Evolutionary conservation across 2,329 filamentous ascomycete species (phyloP), one percentile per base, ranked within the genome.

Genomic region (Rhinocladiella mackenziei): DNA sequence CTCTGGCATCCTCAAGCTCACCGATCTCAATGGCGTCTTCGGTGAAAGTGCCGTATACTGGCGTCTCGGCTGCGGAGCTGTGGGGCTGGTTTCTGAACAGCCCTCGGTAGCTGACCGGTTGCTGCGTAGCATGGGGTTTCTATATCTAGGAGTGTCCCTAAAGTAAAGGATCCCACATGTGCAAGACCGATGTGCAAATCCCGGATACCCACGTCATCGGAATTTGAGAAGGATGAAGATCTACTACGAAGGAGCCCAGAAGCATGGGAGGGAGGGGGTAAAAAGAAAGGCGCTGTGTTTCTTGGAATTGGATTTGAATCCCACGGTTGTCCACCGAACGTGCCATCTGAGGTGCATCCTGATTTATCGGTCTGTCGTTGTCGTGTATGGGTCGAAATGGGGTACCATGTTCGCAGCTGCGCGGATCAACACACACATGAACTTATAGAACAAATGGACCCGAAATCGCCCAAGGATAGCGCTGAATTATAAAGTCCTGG

Each of bases 151-250:
- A 44, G 31, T 14, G 37, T 45, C 4, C 43, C 47, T 14, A 47
- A 44, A 11, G 39, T 23, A 8, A 50, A 35, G 3, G 50, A 53
- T 13, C 39, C 47, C 25, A 40, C 31, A 22, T 45, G 43, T 14
- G 43, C 50, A 18, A 50, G 25, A 25, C 40, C 45, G 23, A 42
- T 34, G 7, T 28, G 38, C 15, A 52, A 30, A n/a, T 45, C 10
- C 8, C 48, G 18, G 20, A 53, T 42, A 39, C 48, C 43, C 25
- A 53, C 47, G 20, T 35, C 45, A 22, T 37, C 43, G n/a, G 41
- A 37, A 18, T 29, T 19, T 11, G 29, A 42, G 15, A 26, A 42
- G 26, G 19, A 36, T 3, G 46, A 50, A n/a, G 36, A 50, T 20
- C 36, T 23, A 22, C 42, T 30, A 33, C 36, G 22, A 3, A 29